phyloP scores from a whole-genome alignment of 768 basidiomycete genomes.

The Hypholoma fasciculare region DNA sequence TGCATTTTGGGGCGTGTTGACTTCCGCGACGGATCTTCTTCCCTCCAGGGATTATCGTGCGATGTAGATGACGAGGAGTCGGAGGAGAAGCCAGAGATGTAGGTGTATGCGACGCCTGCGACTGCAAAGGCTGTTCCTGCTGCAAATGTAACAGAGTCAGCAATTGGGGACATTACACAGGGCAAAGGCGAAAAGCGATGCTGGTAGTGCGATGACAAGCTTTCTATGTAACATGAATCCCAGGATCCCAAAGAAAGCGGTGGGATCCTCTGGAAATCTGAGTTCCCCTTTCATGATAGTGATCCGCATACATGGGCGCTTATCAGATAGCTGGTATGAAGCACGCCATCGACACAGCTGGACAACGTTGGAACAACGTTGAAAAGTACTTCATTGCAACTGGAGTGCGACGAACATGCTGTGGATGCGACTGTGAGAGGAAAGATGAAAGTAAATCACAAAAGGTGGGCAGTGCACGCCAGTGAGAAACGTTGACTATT shows the following conservation, averaged over 20 bases:
- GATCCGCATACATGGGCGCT: not conserved
- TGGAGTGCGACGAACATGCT: not conserved
- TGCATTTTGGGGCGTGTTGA: not conserved
- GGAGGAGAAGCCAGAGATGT: too few relatives aligned
- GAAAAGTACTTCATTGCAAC: not conserved
- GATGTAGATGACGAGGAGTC: not conserved
- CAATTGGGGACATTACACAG: too few relatives aligned
- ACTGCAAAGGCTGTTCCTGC: not conserved
- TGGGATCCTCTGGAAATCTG: too few relatives aligned
- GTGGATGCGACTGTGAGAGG: not conserved
- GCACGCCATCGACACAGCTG: too few relatives aligned
- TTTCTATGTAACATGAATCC: not conserved
- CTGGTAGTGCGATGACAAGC: not conserved
- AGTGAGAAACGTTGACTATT: too few relatives aligned
- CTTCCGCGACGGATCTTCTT: not conserved
- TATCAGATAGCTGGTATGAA: not conserved
- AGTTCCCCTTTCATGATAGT: too few relatives aligned
- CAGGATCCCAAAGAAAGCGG: not conserved
- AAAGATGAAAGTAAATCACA: not conserved
- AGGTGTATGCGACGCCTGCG: not conserved
- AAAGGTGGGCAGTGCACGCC: too few relatives aligned
- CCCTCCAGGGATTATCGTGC: not conserved
- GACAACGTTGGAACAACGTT: too few relatives aligned
- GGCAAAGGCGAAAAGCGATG: too few relatives aligned
- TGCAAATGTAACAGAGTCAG: not conserved